Percentiles rank a stretch among this genome's conserved stretches.
Conservation (phyloP, 2,329 filamentous ascomycete genomes). For the Arthrobotrys sphaeroides region DNA sequence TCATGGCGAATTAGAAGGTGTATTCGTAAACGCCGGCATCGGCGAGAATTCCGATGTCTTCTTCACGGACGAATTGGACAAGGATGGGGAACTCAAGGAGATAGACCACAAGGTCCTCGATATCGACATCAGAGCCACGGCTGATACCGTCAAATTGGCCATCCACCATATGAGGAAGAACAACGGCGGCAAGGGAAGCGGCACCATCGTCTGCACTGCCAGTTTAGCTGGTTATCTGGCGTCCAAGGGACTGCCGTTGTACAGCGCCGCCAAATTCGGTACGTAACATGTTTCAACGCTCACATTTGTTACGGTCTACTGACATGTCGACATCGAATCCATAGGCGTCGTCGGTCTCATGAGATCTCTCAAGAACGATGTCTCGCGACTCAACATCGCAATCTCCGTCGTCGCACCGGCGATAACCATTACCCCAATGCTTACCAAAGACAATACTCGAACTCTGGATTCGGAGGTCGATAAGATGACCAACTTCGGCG, state of each 20-base stretch:
- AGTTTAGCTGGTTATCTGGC: constrained; percentile 66
- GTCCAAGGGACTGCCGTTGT: constrained; percentile 64
- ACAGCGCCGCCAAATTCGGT: constrained; percentile 66
- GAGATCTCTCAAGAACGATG: constrained; percentile 65
- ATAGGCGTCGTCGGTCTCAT: constrained; percentile 65
- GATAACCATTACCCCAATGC: constrained; percentile 65
- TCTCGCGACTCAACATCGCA: constrained; percentile 63
- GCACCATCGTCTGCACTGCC: constrained; percentile 64
- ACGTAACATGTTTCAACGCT: constrained; percentile 35
- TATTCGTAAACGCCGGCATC: constrained; percentile 66
- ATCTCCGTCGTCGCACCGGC: constrained; percentile 65
- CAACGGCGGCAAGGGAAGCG: constrained; percentile 60
- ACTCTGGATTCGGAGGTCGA: constrained; percentile 60
- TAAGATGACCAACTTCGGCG: constrained; percentile 63
- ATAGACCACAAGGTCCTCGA: constrained; percentile 64
- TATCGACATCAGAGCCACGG: constrained; percentile 64
- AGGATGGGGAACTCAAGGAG: constrained; percentile 62
- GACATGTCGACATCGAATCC: background rate
- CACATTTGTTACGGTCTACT: background rate
- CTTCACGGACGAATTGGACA: constrained; percentile 64
- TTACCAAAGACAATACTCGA: constrained; percentile 57
- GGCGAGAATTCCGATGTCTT: constrained; percentile 65
- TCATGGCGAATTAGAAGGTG: constrained; percentile 63
- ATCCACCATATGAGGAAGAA: constrained; percentile 64
- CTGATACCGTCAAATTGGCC: constrained; percentile 64